phyloP scores from a whole-genome alignment of 2,329 filamentous ascomycete species.

The Colletotrichum sp. region DNA sequence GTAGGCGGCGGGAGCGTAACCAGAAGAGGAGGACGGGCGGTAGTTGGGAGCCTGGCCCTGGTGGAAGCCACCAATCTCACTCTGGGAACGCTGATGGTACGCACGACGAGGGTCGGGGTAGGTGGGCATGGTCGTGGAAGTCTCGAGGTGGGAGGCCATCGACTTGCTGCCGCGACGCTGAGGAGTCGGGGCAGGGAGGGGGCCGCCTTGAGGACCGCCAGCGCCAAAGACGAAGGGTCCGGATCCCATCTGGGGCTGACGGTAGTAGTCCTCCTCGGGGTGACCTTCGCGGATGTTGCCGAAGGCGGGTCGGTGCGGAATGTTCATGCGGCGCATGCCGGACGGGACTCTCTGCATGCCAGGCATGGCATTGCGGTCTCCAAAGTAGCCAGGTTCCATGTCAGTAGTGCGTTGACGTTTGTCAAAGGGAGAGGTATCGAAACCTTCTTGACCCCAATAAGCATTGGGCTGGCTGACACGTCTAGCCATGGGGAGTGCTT shows the following conservation, averaged over 20 bases:
- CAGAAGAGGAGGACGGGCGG: slow-evolving; percentile 19
- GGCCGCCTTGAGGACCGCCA: slow-evolving; percentile 18
- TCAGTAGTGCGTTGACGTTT: slow-evolving; percentile 33
- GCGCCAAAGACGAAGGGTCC: slow-evolving; percentile 20
- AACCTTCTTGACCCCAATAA: slow-evolving; percentile 21
- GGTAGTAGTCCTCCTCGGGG: slow-evolving; percentile 31
- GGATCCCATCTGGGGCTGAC: slow-evolving; percentile 17
- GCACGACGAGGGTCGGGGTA: slow-evolving; percentile 25
- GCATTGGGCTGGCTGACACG: slow-evolving; percentile 29
- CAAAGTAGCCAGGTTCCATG: slow-evolving; percentile 21
- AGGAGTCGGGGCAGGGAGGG: slow-evolving; percentile 25
- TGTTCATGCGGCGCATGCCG: slow-evolving; percentile 25
- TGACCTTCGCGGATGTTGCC: slow-evolving; percentile 37
- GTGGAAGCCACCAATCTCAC: slow-evolving; percentile 26
- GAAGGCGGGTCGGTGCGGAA: slow-evolving; percentile 27
- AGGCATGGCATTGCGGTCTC: slow-evolving; percentile 25
- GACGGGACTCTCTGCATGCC: slow-evolving; percentile 14
- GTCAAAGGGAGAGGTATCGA: slow-evolving; percentile 24
- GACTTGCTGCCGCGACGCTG: slow-evolving; percentile 25
- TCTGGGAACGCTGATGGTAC: slow-evolving; percentile 33
- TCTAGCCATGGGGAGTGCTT: slow-evolving; percentile 27
- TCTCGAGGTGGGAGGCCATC: slow-evolving; percentile 24
- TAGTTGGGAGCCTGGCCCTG: slow-evolving; percentile 22
- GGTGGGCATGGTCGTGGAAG: slow-evolving; percentile 13
- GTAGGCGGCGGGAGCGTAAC: slow-evolving; percentile 12